Percentiles rank a stretch among this genome's conserved stretches.
phyloP scores from a whole-genome alignment of 164 flowering plant species.

The Protea cynaroides region DNA sequence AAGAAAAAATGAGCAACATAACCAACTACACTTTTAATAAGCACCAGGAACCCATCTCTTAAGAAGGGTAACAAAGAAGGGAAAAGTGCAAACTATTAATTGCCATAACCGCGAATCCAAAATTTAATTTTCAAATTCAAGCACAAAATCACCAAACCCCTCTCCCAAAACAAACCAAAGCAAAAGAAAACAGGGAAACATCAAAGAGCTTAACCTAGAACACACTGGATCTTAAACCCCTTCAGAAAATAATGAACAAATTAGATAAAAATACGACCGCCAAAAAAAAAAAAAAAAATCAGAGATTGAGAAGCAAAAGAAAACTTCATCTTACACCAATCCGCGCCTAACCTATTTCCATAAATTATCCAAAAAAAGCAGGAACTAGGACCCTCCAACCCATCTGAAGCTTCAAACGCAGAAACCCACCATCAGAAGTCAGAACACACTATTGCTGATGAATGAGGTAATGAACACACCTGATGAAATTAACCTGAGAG shows the following conservation, averaged over 20 bases:
- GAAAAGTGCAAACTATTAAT: too few relatives aligned
- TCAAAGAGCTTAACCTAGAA: not conserved
- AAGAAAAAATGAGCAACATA: too few relatives aligned
- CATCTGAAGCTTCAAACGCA: not conserved
- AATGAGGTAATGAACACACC: too few relatives aligned
- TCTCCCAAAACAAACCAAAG: not conserved
- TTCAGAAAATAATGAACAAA: not conserved
- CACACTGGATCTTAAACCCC: not conserved
- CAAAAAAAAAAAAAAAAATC: not conserved
- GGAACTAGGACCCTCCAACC: not conserved
- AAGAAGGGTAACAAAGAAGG: too few relatives aligned
- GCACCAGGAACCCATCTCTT: too few relatives aligned
- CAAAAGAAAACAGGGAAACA: not conserved
- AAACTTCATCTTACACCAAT: slow-evolving; percentile 3
- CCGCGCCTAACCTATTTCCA: not conserved
- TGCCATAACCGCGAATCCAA: not conserved
- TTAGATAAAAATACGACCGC: not conserved
- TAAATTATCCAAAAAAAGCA: not conserved
- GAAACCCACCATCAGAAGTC: too few relatives aligned
- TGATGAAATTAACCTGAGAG: not conserved
- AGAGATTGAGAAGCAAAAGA: not conserved
- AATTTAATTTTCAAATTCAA: slow-evolving; percentile 2
- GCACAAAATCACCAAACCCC: not conserved
- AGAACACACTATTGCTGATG: too few relatives aligned
- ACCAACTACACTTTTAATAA: too few relatives aligned